These are phyloP conservation scores for Botrytis pseudocinerea DNA, from an alignment of 2,329 filamentous ascomycete species.

Conservation along the genomic window DNA sequence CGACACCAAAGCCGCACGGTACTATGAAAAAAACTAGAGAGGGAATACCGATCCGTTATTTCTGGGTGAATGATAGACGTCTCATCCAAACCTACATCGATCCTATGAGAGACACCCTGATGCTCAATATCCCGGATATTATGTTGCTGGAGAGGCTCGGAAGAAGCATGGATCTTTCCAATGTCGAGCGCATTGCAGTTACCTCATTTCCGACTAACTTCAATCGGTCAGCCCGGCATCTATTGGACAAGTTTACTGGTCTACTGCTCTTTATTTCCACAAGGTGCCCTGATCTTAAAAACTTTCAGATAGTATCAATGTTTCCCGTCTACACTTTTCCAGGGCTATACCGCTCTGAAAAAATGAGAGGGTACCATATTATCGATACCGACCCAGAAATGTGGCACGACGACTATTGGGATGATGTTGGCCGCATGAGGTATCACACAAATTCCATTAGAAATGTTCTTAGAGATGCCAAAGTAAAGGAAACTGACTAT, in stretches of 20 bases:
- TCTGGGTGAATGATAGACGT: not conserved
- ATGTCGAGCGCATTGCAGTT: not conserved
- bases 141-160: not conserved
- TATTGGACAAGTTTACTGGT: accelerated
- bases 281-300: not conserved
- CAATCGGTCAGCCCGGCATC: accelerated
- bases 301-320: not conserved
- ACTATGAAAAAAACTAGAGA: accelerated
- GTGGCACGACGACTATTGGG: not conserved
- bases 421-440: not conserved
- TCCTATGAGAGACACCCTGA: not conserved
- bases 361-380: not conserved
- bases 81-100: not conserved
- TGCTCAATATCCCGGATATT: not conserved
- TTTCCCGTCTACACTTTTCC: not conserved
- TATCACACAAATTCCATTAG: not conserved
- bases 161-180: not conserved
- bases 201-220: not conserved
- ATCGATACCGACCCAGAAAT: not conserved
- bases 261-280: not conserved
- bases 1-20: not conserved
- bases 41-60: not conserved
- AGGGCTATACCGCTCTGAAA: not conserved
- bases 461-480: not conserved
- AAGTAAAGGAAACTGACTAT: not conserved